Evolutionary conservation across 768 basidiomycete species (phyloP), one percentile per base, ranked within the genome.

Genomic region (Butyriboletus loyo): DNA sequence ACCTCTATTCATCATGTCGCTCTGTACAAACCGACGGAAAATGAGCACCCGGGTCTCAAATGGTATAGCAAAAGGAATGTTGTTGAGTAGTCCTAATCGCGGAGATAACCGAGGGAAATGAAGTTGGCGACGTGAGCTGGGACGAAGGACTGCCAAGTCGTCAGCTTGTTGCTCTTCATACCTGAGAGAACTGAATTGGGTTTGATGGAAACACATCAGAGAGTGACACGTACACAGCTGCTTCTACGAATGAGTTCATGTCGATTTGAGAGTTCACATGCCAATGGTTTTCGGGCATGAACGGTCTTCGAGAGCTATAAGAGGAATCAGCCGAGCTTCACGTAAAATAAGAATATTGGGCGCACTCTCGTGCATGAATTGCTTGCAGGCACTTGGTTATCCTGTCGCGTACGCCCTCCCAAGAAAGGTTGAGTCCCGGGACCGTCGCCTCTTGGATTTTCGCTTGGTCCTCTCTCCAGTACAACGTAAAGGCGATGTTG

Each of bases 11-110:
- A 57, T 59, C 48, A 66, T 73, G 62, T 95, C 90, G 59, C 82
- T 86, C 38, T 74, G 69, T 44, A 98, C 81, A 67, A 97, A 97
- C 49, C 82, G 76, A 22, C 92, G 80, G 73, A 98, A 96, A 42
- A 98, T 92, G 34, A 83, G 80, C 11, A 98, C 90, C n/a, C 96
- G 85, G 1, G 84, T 82, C 46, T 88, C 85, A 72, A 98, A 98
- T 0, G 96, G 95, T 50, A 98, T 88, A 6, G 92, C 84, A 72
- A 97, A 97, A 0, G 95, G 96, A 51, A 98, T 89, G 70, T 98
- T 95, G 74, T 98, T 91, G 48, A 98, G 81, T 25, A 98, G 79
- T 3, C 91, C 92, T 3, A 98, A 78, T 7, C 93, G 84, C 0
- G 95, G 96, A 28, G 69, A 68, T 13, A 67, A 31, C 6, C 58